Percentiles rank a stretch among this genome's conserved stretches.
Evolutionary conservation across 306 rosid genomes (phyloP).

Genomic region (Vicia sativa): DNA sequence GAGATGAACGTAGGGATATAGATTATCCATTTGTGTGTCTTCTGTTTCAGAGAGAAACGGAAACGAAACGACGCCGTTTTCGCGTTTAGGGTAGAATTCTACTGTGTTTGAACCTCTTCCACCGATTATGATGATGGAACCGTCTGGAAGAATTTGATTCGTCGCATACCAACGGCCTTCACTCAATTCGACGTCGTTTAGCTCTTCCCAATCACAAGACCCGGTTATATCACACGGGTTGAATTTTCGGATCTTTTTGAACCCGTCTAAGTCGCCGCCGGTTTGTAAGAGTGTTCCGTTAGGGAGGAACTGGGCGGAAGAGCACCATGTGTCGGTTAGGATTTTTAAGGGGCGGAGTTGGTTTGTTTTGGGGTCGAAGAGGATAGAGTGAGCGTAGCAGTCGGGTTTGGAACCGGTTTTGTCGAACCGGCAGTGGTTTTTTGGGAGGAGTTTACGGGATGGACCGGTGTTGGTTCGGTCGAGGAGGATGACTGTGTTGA

Average conservation of each 20-base stretch:
- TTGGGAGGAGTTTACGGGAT: constrained; percentile 57
- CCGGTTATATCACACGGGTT: constrained; percentile 55
- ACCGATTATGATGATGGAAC: constrained; percentile 68
- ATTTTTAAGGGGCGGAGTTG: constrained; percentile 68
- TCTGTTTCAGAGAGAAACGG: constrained; percentile 64
- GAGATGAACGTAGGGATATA: constrained; percentile 85
- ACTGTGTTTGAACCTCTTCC: constrained; percentile 71
- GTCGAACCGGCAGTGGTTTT: constrained; percentile 65
- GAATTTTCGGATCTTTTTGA: constrained; percentile 65
- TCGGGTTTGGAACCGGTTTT: constrained; percentile 55
- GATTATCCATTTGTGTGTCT: constrained; percentile 81
- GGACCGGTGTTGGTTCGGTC: constrained; percentile 88
- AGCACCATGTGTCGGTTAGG: constrained; percentile 95
- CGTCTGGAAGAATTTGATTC: constrained; percentile 80
- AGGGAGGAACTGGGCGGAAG: constrained; percentile 85
- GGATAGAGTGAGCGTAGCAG: constrained; percentile 83
- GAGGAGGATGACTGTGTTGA: constrained; percentile 78
- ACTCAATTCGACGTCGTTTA: constrained; percentile 52
- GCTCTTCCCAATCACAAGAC: constrained; percentile 74
- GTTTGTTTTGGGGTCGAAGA: constrained; percentile 59
- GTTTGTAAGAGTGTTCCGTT: constrained; percentile 78
- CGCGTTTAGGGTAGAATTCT: constrained; percentile 59
- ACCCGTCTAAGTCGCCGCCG: constrained; percentile 82
- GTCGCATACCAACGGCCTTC: constrained; percentile 81
- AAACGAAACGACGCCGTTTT: constrained; percentile 58